Conservation (phyloP, 352 stramenopile genomes). For the Pythium oligandrum region DNA sequence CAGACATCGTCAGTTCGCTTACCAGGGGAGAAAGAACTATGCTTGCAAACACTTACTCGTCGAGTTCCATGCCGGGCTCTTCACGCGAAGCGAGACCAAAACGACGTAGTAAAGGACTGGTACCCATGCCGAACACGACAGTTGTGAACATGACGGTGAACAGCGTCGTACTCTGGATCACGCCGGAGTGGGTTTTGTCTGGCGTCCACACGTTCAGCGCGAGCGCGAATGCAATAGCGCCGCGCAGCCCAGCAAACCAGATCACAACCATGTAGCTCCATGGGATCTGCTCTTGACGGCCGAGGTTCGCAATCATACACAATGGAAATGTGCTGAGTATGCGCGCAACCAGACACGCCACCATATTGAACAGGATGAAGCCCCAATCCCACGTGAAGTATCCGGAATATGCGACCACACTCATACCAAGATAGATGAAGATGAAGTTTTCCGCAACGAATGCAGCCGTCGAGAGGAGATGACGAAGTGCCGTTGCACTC, state of each 20-base stretch:
- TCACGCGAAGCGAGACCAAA: conserved; percentile 44
- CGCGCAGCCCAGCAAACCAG: conserved; percentile 90
- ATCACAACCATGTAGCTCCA: conserved; percentile 85
- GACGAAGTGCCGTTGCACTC: conserved; percentile 64
- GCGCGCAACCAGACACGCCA: conserved; percentile 58
- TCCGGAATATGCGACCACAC: conserved; percentile 69
- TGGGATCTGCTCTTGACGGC: conserved; percentile 63
- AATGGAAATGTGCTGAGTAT: conserved; percentile 79
- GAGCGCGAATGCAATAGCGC: conserved; percentile 90
- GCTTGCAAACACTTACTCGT: no score
- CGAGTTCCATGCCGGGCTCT: conserved; percentile 18
- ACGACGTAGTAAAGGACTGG: conserved; percentile 54
- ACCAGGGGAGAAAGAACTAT: no score
- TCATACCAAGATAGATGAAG: conserved; percentile 85
- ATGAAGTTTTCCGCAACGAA: conserved; percentile 88
- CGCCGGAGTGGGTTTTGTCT: conserved; percentile 44
- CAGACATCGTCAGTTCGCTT: no score
- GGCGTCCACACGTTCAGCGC: conserved; percentile 66
- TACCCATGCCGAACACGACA: conserved; percentile 74
- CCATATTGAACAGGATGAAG: conserved; percentile 71
- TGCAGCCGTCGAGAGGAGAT: conserved; percentile 71
- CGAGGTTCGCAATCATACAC: conserved; percentile 67
- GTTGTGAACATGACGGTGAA: conserved; percentile 84
- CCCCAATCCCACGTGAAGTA: conserved; percentile 84
- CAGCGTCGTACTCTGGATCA: conserved; percentile 74